phyloP scores from a whole-genome alignment of 495 filamentous ascomycete genomes.

The Aspergillus diversus region DNA sequence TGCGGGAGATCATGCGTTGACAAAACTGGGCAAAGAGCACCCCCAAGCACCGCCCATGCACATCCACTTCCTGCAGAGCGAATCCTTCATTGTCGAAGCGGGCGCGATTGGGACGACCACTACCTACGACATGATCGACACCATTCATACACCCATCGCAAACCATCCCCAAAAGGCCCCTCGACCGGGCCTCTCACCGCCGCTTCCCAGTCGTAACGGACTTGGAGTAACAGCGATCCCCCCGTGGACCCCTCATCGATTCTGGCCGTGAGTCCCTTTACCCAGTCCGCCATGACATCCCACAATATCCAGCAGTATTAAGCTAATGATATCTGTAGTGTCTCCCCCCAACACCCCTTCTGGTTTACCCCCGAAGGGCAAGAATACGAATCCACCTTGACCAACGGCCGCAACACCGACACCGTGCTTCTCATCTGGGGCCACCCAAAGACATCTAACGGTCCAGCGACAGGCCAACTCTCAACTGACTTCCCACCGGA shows the following conservation, averaged over 20 bases:
- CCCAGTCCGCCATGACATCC: too few species aligned
- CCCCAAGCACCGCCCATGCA: constrained; percentile 20
- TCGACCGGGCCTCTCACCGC: constrained; percentile 5
- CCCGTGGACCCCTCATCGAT: constrained; percentile 14
- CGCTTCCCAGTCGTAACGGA: constrained; percentile 6
- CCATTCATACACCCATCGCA: constrained; percentile 10
- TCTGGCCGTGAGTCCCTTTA: constrained; percentile 17
- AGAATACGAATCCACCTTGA: constrained; percentile 8
- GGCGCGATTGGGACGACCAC: constrained; percentile 16
- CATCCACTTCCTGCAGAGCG: constrained; percentile 18
- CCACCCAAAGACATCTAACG: constrained; percentile 4
- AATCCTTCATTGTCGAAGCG: constrained; percentile 18
- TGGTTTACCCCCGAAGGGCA: constrained; percentile 14
- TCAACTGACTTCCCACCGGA: constrained; percentile 16
- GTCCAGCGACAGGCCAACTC: constrained; percentile 3
- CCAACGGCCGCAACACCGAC: constrained; percentile 13
- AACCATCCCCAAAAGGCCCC: constrained; percentile 3
- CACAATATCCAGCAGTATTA: not conserved
- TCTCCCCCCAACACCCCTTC: constrained; percentile 14
- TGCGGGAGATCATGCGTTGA: constrained; percentile 8
- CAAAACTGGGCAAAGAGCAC: constrained; percentile 16
- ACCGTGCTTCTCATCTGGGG: constrained; percentile 15
- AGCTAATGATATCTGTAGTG: constrained; percentile 2
- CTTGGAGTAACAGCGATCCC: constrained; percentile 11
- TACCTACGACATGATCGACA: constrained; percentile 20